These are phyloP conservation scores for Thermothelomyces thermophilus DNA, from an alignment of 2,329 filamentous ascomycete species.

Conservation along the genomic window DNA sequence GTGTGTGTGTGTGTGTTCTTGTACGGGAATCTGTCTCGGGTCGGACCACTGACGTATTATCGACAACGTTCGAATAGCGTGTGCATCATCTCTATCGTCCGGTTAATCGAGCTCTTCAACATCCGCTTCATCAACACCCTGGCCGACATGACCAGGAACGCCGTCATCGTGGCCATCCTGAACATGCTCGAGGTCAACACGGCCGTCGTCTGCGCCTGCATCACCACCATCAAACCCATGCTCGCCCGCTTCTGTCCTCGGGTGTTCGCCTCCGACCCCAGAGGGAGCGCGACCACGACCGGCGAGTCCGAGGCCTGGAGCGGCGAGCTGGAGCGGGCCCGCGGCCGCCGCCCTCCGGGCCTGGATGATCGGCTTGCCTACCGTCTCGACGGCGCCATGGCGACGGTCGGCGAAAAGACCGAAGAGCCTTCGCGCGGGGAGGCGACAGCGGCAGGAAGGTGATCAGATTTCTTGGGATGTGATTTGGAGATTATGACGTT, in stretches of 20 bases:
- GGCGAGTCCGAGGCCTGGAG: background rate
- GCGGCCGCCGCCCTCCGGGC: too few relatives aligned
- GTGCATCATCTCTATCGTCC: background rate
- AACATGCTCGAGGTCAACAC: background rate
- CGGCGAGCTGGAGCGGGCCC: background rate
- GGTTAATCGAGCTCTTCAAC: background rate
- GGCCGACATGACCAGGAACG: background rate
- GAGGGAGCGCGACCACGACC: background rate
- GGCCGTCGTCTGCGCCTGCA: slow-evolving; percentile 2
- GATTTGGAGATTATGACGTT: too few relatives aligned
- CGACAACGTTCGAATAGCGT: too few relatives aligned
- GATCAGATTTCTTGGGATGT: too few relatives aligned
- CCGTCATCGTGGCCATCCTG: background rate
- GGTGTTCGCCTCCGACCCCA: background rate
- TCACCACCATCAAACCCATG: background rate
- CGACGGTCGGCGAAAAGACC: too few relatives aligned
- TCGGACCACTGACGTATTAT: too few relatives aligned
- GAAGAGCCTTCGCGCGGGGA: too few relatives aligned
- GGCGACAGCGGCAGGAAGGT: too few relatives aligned
- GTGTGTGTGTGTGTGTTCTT: too few relatives aligned
- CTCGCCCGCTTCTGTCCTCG: background rate
- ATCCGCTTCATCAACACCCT: background rate
- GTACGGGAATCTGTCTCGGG: too few relatives aligned
- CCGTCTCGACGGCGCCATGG: too few relatives aligned
- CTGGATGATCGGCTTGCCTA: too few relatives aligned